These are phyloP conservation scores for Boletus sp. DNA, from an alignment of 768 basidiomycete species.

Conservation along the genomic window DNA sequence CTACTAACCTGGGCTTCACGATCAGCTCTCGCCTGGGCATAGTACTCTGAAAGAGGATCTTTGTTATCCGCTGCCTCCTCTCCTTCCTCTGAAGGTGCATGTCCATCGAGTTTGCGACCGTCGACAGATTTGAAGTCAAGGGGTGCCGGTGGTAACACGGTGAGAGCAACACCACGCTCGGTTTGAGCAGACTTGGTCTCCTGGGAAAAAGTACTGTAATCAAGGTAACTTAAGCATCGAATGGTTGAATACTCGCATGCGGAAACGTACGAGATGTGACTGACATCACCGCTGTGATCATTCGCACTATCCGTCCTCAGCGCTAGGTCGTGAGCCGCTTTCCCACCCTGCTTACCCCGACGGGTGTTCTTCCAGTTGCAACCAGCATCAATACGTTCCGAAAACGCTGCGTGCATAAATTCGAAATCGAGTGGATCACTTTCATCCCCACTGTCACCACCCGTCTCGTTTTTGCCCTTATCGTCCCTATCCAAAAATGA, in stretches of 20 bases:
- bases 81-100: not conserved
- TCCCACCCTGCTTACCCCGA: not conserved
- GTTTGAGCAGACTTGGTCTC: constrained; percentile 16
- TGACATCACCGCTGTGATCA: constrained; percentile 34
- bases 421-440: constrained; percentile 32
- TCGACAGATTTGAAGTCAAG: constrained; percentile 13
- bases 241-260: not conserved
- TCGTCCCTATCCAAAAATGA: constrained; percentile 1
- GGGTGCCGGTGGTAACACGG: constrained; percentile 26
- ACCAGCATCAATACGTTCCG: constrained; percentile 47
- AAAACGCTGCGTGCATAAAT: constrained; percentile 49
- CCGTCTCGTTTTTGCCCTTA: constrained; percentile 14
- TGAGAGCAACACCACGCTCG: constrained; percentile 6
- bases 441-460: constrained; percentile 1
- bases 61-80: constrained; percentile 5
- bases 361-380: constrained; percentile 18
- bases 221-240: constrained; percentile 13
- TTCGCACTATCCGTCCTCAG: not conserved
- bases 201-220: constrained; percentile 38
- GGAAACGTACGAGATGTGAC: constrained; percentile 47
- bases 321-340: not conserved
- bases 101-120: not conserved
- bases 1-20: constrained; percentile 41
- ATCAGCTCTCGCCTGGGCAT: constrained; percentile 53
- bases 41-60: constrained; percentile 69